Percentiles rank a stretch among this genome's conserved stretches.
phyloP scores from a whole-genome alignment of 2,329 filamentous ascomycete species.

The Coniella lustricola region DNA sequence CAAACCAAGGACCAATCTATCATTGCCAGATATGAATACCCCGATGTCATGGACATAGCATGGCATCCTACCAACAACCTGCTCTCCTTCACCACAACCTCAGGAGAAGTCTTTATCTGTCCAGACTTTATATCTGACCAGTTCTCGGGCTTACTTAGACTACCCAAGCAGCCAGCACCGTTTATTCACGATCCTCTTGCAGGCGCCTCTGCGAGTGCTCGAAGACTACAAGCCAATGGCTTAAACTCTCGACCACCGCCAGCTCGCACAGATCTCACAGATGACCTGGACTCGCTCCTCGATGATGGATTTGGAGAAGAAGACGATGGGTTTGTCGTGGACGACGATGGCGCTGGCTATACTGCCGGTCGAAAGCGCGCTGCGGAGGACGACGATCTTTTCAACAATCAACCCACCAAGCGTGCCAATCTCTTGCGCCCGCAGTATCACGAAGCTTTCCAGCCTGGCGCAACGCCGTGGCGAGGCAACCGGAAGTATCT shows the following conservation, averaged over 20 bases:
- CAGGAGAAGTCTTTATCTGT: slow-evolving; percentile 90
- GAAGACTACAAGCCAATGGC: slow-evolving; percentile 49
- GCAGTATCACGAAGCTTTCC: slow-evolving; percentile 75
- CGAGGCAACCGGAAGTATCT: slow-evolving; percentile 88
- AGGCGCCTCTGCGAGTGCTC: slow-evolving; percentile 61
- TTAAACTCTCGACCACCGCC: slow-evolving; percentile 34
- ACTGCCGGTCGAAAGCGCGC: slow-evolving; percentile 50
- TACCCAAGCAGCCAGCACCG: slow-evolving; percentile 66
- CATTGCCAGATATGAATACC: slow-evolving; percentile 69
- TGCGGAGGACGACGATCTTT: slow-evolving; percentile 46
- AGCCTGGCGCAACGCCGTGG: slow-evolving; percentile 94
- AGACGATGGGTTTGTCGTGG: slow-evolving; percentile 79
- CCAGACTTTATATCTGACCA: slow-evolving; percentile 59
- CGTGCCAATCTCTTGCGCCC: slow-evolving; percentile 47
- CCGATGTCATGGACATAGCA: slow-evolving; percentile 74
- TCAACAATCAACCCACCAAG: slow-evolving; percentile 39
- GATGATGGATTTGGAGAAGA: slow-evolving; percentile 44
- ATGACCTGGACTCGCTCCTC: slow-evolving; percentile 79
- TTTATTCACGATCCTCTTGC: slow-evolving; percentile 75
- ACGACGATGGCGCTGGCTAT: slow-evolving; percentile 94
- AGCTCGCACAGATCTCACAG: slow-evolving; percentile 25
- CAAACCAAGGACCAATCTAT: slow-evolving; percentile 81
- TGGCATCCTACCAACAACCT: slow-evolving; percentile 92
- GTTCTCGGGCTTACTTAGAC: slow-evolving; percentile 47
- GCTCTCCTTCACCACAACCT: slow-evolving; percentile 82